These are phyloP conservation scores for Acacia concinna DNA, from an alignment of 331 rosid genomes.

Conservation along the genomic window DNA sequence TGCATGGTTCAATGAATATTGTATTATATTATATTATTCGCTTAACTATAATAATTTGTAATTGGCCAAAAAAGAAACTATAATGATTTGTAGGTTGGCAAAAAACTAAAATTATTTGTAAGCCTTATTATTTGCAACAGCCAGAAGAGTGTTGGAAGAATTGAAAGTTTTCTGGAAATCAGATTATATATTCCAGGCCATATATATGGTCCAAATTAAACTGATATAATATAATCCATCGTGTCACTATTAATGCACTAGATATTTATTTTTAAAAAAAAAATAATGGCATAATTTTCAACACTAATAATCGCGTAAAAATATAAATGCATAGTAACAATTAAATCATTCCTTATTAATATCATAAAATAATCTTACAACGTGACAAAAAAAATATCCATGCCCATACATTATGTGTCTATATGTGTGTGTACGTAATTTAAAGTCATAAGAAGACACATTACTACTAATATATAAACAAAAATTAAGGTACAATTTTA, in stretches of 20 bases:
- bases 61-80: too few species aligned
- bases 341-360: too few species aligned
- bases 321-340: too few species aligned
- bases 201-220: background rate
- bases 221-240: too few species aligned
- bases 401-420: too few species aligned
- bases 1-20: background rate
- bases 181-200: background rate
- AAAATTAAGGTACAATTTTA: too few species aligned
- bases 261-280: too few species aligned
- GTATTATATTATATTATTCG: background rate
- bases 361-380: background rate
- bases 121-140: background rate
- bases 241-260: too few species aligned
- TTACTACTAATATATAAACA: too few species aligned
- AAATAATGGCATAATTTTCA: background rate
- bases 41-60: too few species aligned
- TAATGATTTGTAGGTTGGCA: too few species aligned
- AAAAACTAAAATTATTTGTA: background rate
- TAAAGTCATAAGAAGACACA: background rate
- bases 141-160: background rate
- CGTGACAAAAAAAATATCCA: too few species aligned
- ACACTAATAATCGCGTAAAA: background rate
- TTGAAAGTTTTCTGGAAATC: background rate
- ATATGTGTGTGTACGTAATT: background rate